Conservation (phyloP, 176 grass and related monocot species). For the Triticum timopheevii region DNA sequence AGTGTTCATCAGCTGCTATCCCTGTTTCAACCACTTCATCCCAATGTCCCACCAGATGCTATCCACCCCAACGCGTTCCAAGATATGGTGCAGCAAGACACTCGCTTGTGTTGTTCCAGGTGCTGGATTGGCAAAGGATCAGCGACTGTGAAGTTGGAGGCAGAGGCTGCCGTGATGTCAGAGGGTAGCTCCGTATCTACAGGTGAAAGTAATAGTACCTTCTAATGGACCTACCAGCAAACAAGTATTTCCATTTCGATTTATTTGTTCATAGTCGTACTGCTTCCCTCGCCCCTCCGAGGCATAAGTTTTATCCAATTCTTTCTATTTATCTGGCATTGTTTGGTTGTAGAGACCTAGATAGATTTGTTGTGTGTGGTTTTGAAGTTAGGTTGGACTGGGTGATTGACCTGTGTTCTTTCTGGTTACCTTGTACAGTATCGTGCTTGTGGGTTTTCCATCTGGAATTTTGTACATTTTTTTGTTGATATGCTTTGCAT, state of each 20-base stretch:
- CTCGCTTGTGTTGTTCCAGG: conserved; percentile 53
- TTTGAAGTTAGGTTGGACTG: conserved; percentile 18
- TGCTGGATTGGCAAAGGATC: conserved; percentile 76
- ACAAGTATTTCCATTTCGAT: conserved; percentile 23
- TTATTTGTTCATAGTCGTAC: conserved; percentile 66
- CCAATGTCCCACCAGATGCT: conserved; percentile 51
- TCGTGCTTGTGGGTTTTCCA: background rate
- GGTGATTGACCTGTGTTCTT: background rate
- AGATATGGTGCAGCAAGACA: conserved; percentile 85
- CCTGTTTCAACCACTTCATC: conserved; percentile 59
- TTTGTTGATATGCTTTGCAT: conserved; percentile 8
- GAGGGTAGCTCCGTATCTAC: conserved; percentile 73
- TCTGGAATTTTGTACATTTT: conserved; percentile 12
- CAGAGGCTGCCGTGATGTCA: conserved; percentile 53
- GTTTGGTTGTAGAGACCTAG: conserved; percentile 38
- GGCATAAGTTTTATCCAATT: conserved; percentile 59
- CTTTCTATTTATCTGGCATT: conserved; percentile 54
- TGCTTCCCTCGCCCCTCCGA: background rate
- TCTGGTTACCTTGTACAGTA: conserved; percentile 19
- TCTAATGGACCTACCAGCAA: conserved; percentile 45
- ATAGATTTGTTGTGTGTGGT: conserved; percentile 40
- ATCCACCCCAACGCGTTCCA: conserved; percentile 54
- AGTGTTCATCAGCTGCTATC: conserved; percentile 50
- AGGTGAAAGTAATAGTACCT: conserved; percentile 69
- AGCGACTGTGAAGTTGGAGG: conserved; percentile 57